Evolutionary conservation across 2,329 filamentous ascomycete species (phyloP), one percentile per base, ranked within the genome.

Genomic region (Immersiporthe knoxdaviesiana): DNA sequence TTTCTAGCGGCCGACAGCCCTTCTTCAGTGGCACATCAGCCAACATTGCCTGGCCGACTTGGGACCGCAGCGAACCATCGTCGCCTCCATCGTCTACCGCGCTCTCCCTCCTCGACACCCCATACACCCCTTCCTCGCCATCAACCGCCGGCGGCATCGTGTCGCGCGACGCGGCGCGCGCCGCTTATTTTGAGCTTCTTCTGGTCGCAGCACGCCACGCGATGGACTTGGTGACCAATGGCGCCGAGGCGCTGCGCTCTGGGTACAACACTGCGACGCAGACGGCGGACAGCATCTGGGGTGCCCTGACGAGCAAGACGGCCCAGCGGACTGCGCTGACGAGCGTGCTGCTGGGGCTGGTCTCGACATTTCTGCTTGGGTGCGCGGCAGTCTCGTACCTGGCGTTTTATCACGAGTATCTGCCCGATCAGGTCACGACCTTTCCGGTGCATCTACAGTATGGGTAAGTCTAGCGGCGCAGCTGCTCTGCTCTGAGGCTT

Each of bases 401-500:
- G 2, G 73, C 86, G 2, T 87, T 88, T 73, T 88, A 88, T 75
- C 82, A 84, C 73, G 84, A 82, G 72, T 88, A 87, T 72, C 79
- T 89, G 1, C 87, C 87, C 0, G 82, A 87, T 71, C 83, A 86
- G 74, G 79, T 87, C 60, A 81, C 85, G 24, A 82, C 82, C 0
- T 76, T 83, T 54, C 86, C 87, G 21, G 76, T 89, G 6, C 82
- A 88, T 74, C 77, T 89, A 10, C 87, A 89, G 76, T 89, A 89
- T 78, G 85, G 86, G 86, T 88, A 76, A 71, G 81, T 78, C 27
- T 27, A 24, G 27, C 8, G 18, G 61, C n/a, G n/a, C 35, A 63
- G 52, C 58, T 16, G 27, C 6, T 10, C 24, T 47, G 5, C n/a
- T 27, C 21, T n/a, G 27, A 12, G n/a, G 6, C 21, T 8, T 11